phyloP scores from a whole-genome alignment of 2,329 filamentous ascomycete genomes.

The Dactylellina haptotyla region DNA sequence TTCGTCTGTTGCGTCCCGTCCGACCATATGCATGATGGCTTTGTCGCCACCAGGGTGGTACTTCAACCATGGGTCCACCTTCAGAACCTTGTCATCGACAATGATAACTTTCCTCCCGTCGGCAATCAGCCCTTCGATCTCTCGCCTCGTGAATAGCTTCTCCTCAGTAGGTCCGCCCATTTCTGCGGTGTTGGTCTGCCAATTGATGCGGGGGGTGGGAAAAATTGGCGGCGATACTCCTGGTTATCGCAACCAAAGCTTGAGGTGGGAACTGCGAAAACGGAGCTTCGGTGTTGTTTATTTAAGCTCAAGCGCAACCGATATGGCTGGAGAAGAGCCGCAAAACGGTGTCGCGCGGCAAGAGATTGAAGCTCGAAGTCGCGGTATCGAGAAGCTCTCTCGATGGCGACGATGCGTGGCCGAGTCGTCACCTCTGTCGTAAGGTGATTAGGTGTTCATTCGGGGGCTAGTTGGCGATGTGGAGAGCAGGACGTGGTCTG shows the following conservation, averaged over 20 bases:
- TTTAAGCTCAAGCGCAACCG: slow-evolving; percentile 42
- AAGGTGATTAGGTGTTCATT: slow-evolving; percentile 34
- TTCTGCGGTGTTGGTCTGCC: slow-evolving; percentile 44
- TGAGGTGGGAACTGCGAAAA: slow-evolving; percentile 22
- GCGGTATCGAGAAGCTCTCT: slow-evolving; percentile 5
- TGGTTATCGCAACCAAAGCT: slow-evolving; percentile 13
- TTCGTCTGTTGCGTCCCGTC: slow-evolving; percentile 92
- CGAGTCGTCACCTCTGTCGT: slow-evolving; percentile 41
- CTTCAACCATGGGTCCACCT: slow-evolving; percentile 85
- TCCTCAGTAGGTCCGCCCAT: slow-evolving; percentile 62
- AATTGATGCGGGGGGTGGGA: slow-evolving; percentile 53
- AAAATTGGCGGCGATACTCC: not conserved
- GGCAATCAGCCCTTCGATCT: slow-evolving; percentile 85
- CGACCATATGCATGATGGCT: slow-evolving; percentile 91
- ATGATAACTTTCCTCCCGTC: slow-evolving; percentile 83
- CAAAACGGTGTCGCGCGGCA: not conserved
- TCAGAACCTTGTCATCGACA: slow-evolving; percentile 81
- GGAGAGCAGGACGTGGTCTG: slow-evolving; percentile 46
- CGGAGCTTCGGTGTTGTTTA: slow-evolving; percentile 24
- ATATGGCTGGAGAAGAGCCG: slow-evolving; percentile 2
- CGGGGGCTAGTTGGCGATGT: slow-evolving; percentile 22
- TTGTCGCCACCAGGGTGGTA: slow-evolving; percentile 94
- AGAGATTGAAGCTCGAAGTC: not conserved
- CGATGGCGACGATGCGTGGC: slow-evolving; percentile 18
- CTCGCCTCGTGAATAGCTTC: slow-evolving; percentile 68